These are phyloP conservation scores for Stramenopiles sp. DNA, from an alignment of 352 stramenopile species.

Conservation along the genomic window DNA sequence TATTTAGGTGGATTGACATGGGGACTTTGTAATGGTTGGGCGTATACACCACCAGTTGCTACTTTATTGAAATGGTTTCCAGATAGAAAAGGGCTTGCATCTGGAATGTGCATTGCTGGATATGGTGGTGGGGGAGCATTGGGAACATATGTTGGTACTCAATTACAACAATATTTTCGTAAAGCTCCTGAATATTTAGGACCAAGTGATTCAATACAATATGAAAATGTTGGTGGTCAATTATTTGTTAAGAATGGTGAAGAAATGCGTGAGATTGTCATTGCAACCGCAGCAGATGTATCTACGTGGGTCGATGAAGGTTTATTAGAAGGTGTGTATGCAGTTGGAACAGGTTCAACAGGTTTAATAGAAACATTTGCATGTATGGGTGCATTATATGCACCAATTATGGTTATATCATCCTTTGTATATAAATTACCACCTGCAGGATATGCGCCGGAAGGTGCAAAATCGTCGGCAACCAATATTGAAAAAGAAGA, in stretches of 20 bases:
- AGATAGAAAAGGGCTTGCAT: slow-evolving; percentile 29
- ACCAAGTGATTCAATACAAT: slow-evolving; percentile 21
- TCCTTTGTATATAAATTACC: slow-evolving; percentile 24
- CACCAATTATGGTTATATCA: slow-evolving; percentile 22
- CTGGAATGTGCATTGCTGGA: slow-evolving; percentile 26
- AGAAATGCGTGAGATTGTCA: slow-evolving; percentile 26
- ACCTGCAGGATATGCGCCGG: slow-evolving; percentile 14
- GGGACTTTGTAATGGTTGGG: slow-evolving; percentile 24
- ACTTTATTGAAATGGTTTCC: slow-evolving; percentile 31
- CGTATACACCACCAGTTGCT: slow-evolving; percentile 28
- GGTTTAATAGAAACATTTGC: slow-evolving; percentile 24
- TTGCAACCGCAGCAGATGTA: slow-evolving; percentile 16
- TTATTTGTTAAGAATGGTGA: slow-evolving; percentile 22
- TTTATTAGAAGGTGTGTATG: slow-evolving; percentile 22
- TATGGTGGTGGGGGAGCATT: slow-evolving; percentile 29
- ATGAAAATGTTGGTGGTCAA: slow-evolving; percentile 25
- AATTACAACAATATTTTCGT: slow-evolving; percentile 27
- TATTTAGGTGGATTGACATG: slow-evolving; percentile 26
- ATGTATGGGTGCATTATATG: slow-evolving; percentile 23
- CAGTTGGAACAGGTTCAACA: slow-evolving; percentile 27
- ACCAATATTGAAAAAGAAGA: background rate
- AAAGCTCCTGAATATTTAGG: slow-evolving; percentile 26
- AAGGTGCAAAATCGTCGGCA: background rate
- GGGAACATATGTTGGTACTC: slow-evolving; percentile 21
- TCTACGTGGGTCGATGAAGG: background rate